Percentiles rank a stretch among this genome's conserved stretches.
Evolutionary conservation across 2,329 filamentous ascomycete genomes (phyloP).

Genomic region (Coniochaeta ligniaria): DNA sequence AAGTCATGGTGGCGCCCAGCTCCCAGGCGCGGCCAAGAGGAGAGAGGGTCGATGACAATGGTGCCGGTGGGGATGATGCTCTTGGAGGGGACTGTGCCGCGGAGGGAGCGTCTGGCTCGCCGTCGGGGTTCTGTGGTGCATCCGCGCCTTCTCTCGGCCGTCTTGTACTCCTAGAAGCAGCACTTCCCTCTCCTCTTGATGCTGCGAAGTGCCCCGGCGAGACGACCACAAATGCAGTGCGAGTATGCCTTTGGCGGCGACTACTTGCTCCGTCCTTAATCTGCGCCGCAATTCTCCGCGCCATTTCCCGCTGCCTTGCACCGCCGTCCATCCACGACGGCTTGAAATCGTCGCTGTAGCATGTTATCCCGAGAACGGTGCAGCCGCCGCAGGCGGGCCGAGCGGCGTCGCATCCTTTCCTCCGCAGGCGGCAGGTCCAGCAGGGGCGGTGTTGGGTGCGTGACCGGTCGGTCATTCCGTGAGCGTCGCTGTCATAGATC

Average conservation of each 20-base stretch:
- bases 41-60: constrained; percentile 15
- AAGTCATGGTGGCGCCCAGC: constrained; percentile 34
- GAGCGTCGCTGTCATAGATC: too few species aligned
- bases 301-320: constrained; percentile 39
- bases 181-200: too few species aligned
- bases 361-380: constrained; percentile 45
- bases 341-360: constrained; percentile 42
- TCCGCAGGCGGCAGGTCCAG: constrained; percentile 55
- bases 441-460: constrained; percentile 24
- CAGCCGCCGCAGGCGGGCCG: constrained; percentile 45
- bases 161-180: too few species aligned
- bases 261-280: constrained; percentile 25
- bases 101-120: not conserved
- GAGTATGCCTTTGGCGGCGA: too few species aligned
- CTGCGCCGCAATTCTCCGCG: constrained; percentile 44
- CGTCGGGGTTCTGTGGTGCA: too few species aligned
- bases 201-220: too few species aligned
- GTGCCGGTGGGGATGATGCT: too few species aligned
- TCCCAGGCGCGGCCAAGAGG: constrained; percentile 13
- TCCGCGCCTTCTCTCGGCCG: too few species aligned
- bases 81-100: too few species aligned
- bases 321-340: constrained; percentile 53
- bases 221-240: too few species aligned
- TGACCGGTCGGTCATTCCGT: too few species aligned
- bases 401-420: constrained; percentile 53